phyloP scores from a whole-genome alignment of 192 early-diverging fungal species.

The Backusella parvicylindrica region DNA sequence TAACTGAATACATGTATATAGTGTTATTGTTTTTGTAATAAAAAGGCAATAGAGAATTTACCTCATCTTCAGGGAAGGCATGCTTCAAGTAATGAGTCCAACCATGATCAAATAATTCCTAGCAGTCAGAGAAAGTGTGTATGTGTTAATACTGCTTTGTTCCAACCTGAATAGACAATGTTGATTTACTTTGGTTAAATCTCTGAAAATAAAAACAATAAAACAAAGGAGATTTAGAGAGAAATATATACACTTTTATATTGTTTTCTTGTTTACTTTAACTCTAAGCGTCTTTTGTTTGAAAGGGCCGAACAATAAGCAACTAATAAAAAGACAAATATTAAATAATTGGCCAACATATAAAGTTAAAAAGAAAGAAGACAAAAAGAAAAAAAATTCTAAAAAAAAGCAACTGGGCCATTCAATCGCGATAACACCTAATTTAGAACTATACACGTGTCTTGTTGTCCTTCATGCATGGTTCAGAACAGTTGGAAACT shows the following conservation, averaged over 20 bases:
- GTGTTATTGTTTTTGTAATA: neutral
- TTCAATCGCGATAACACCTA: too few species aligned
- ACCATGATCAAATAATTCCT: slow-evolving; percentile 76
- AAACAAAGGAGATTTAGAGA: neutral
- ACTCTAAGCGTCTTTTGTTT: slow-evolving; percentile 8
- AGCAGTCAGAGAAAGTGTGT: neutral
- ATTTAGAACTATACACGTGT: too few species aligned
- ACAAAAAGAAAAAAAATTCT: neutral
- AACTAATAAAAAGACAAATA: neutral
- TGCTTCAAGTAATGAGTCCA: slow-evolving; percentile 76
- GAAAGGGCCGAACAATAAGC: slow-evolving; percentile 7
- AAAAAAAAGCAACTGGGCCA: too few species aligned
- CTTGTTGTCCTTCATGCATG: too few species aligned
- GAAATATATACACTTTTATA: neutral
- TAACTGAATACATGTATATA: slow-evolving; percentile 38
- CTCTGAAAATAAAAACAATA: neutral
- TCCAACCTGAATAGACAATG: too few species aligned
- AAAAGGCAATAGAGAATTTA: slow-evolving; percentile 1
- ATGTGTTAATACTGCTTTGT: neutral
- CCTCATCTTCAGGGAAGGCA: slow-evolving; percentile 89
- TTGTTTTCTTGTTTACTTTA: slow-evolving; percentile 9
- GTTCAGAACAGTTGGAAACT: too few species aligned
- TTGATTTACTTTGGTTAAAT: slow-evolving; percentile 14
- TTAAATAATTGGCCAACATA: neutral
- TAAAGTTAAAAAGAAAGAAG: neutral